Base-by-base conservation (phyloP, 208 protist species). In the Leishmania tropica region DNA sequence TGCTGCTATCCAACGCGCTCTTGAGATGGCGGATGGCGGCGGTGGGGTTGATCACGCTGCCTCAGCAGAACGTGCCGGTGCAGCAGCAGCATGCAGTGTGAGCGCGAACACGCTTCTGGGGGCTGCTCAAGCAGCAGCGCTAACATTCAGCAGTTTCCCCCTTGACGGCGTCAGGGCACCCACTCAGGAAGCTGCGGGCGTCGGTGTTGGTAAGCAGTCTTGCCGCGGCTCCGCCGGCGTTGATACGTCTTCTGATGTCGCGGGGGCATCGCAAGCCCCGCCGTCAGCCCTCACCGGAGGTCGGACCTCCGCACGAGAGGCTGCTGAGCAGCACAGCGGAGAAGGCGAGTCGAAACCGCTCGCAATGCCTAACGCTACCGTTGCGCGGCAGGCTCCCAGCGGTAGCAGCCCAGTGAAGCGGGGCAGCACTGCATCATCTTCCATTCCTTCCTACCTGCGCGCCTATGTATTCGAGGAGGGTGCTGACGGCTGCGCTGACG, bases 391-490 rank as follows among this genome's bases (percentile, higher is more conserved):
- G 68, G 68, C 11, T 5, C 40, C 15, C 31, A n/a, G 51, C 48
- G 21, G 40, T 60, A 24, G 48, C 72, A 21, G 42, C 60, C 48
- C n/a, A 40, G 51, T 21, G 28, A 60, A 21, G 72, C 72, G 31
- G 10, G 19, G 48, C 28, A 40, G 35, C 35, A 24, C 37, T 31
- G 31, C 17, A 2, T 35, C 40, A 6, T 65, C 67, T 31, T 56
- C 78, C n/a, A 82, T 85, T 51, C 83, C 83, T 1, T 56, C 13
- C 0, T 81, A 85, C 73, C 65, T 85, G 40, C 76, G 68, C 7
- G 72, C 60, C 11, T 85, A 85, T 54, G 83, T 85, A n/a, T 37
- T 78, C 62, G 78, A 85, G 28, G 73, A 40, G 11, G 67, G 31
- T 15, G 56, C 2, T 42, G 75, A 76, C 28, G 68, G 3, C 45